phyloP scores from a whole-genome alignment of 305 asterid genomes.

The Ruellia speciosa region DNA sequence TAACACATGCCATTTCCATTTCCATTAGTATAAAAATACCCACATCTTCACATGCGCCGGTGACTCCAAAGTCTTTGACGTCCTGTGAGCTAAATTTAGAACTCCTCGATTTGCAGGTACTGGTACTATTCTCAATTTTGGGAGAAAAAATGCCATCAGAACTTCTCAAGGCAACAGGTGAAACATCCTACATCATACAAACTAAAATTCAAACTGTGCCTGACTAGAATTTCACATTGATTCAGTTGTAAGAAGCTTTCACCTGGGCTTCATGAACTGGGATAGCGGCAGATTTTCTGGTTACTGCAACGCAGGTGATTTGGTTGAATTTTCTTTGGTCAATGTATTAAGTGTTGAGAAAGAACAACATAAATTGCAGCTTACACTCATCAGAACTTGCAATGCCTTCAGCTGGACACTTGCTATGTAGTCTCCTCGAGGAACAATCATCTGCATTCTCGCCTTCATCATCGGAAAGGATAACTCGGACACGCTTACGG shows the following conservation, averaged over 20 bases:
- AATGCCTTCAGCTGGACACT: slow-evolving; percentile 47
- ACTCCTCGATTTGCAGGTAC: slow-evolving; percentile 42
- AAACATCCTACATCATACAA: slow-evolving; percentile 43
- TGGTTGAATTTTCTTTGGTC: slow-evolving; percentile 26
- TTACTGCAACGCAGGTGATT: slow-evolving; percentile 46
- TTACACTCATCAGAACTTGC: slow-evolving; percentile 72
- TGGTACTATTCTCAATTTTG: slow-evolving; percentile 42
- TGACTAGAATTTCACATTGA: slow-evolving; percentile 15
- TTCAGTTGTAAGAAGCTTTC: slow-evolving; percentile 23
- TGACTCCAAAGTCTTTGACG: slow-evolving; percentile 26
- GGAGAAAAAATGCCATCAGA: slow-evolving; percentile 30
- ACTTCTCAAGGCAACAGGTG: slow-evolving; percentile 58
- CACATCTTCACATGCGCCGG: slow-evolving; percentile 36
- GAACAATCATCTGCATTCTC: slow-evolving; percentile 39
- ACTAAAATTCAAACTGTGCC: slow-evolving; percentile 16
- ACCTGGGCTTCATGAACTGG: slow-evolving; percentile 51
- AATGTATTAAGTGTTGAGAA: slow-evolving; percentile 14
- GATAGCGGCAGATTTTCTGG: slow-evolving; percentile 28
- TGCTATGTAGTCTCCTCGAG: slow-evolving; percentile 30
- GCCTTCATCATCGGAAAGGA: slow-evolving; percentile 79
- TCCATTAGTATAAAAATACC: slow-evolving; percentile 28
- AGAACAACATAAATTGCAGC: slow-evolving; percentile 26
- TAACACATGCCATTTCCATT: slow-evolving; percentile 28
- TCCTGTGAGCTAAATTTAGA: slow-evolving; percentile 33
- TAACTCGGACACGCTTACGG: slow-evolving; percentile 65